Evolutionary conservation across 2,329 filamentous ascomycete genomes (phyloP), one percentile per base, ranked within the genome.

Genomic region (Didymella sp.): DNA sequence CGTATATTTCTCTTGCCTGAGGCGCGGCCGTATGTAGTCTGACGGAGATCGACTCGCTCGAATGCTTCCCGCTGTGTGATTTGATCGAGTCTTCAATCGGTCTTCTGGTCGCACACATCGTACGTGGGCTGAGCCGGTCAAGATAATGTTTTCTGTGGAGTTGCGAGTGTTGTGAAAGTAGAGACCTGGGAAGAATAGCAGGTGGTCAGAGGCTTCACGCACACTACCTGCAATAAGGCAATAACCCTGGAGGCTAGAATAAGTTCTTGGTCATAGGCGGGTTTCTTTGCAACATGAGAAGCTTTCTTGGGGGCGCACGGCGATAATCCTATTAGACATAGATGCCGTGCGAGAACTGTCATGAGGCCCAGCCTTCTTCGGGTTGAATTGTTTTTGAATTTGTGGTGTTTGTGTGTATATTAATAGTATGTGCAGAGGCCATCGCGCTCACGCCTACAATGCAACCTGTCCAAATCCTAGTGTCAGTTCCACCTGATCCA

Each of bases 1-100:
- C 11, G 30, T 22, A 31, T 12, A 12, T 21, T 6, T 37, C 27
- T n/a, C 43, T 35, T 37, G 7, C 17, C 7, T 53, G 50, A 47
- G 45, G 45, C 51, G 52, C 52, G 52, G 52, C 52, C 52, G 45
- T 49, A 48, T 38, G 31, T 33, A 38, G 11, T 27, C 11, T 28
- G 22, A 19, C 28, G 21, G 22, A 40, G 49, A 25, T 31, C 37
- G 51, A 31, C 15, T 8, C 13, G 30, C 19, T 45, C 40, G 25
- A 40, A 24, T 49, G 44, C 40, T 38, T 28, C 9, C 19, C 40
- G 24, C 44, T 21, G 46, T 33, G 45, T 44, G 33, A 50, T 33
- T 19, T 40, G 31, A 41, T 44, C 40, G 43, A 21, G 6, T 25
- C 13, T 25, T 41, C 15, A 9, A 6, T 2, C 3, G 38, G 7